These are phyloP conservation scores for Talaromyces sp. DNA, from an alignment of 2,329 filamentous ascomycete genomes.

Conservation along the genomic window DNA sequence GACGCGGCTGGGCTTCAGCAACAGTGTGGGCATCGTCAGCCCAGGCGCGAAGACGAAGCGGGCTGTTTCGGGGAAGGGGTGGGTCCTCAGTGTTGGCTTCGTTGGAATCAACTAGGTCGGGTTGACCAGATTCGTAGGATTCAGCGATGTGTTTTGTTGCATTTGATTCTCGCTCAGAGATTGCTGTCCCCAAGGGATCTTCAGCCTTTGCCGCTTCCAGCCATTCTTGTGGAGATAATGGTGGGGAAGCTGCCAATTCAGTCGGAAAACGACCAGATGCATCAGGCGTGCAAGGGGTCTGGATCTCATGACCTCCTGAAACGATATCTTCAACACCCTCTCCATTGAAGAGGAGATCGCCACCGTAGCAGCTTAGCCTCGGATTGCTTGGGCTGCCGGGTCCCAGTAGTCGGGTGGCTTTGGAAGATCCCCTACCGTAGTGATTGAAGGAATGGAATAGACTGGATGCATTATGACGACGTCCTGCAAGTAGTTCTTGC, in stretches of 20 bases:
- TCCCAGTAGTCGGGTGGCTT: constrained; percentile 20
- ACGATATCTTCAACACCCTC: constrained; percentile 17
- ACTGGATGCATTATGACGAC: constrained; percentile 20
- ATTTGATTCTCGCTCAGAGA: not conserved
- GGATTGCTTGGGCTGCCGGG: constrained; percentile 20
- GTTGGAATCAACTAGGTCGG: not conserved
- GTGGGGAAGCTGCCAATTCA: constrained; percentile 21
- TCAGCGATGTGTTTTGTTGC: not conserved
- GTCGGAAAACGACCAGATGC: constrained; percentile 11
- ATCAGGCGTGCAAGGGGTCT: constrained; percentile 15
- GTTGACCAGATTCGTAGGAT: not conserved
- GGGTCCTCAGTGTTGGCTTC: constrained; percentile 14
- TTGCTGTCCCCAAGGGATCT: not conserved
- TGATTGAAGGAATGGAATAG: constrained; percentile 23
- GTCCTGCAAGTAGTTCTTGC: constrained; percentile 15
- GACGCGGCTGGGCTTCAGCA: constrained; percentile 20
- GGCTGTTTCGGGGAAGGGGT: constrained; percentile 21
- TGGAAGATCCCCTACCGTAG: constrained; percentile 22
- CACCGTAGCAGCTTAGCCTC: constrained; percentile 16
- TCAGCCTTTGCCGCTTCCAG: constrained; percentile 30
- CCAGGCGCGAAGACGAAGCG: constrained; percentile 22
- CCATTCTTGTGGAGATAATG: constrained; percentile 38
- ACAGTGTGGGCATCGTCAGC: constrained; percentile 15
- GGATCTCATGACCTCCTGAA: constrained; percentile 18
- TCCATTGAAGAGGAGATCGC: constrained; percentile 17